Conservation (phyloP, 306 rosid species). For the Vicia faba region DNA sequence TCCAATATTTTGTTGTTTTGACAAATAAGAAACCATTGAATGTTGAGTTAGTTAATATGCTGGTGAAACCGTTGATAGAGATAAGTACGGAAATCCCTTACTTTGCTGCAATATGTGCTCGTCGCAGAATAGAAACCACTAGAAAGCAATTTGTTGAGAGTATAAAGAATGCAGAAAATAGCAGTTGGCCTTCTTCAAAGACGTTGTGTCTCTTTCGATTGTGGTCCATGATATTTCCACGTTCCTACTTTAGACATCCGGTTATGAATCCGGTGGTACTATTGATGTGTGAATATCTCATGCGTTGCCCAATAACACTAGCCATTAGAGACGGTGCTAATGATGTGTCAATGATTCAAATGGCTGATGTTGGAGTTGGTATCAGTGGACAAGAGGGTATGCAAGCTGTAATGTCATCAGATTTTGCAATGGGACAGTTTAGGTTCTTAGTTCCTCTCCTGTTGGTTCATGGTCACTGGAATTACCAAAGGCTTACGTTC, state of each 20-base stretch:
- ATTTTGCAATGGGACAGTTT: conserved; percentile 97
- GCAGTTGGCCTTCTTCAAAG: conserved; percentile 90
- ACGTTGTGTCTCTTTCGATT: conserved; percentile 80
- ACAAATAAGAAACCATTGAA: conserved; percentile 71
- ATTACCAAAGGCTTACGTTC: conserved; percentile 92
- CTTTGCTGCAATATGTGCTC: conserved; percentile 96
- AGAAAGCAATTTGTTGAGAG: conserved; percentile 67
- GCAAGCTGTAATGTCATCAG: conserved; percentile 99
- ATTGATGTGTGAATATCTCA: conserved; percentile 85
- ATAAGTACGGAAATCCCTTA: conserved; percentile 88
- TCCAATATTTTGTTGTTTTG: conserved; percentile 88
- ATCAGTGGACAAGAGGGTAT: conserved; percentile 99
- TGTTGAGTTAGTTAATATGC: conserved; percentile 61
- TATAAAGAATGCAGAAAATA: conserved; percentile 72
- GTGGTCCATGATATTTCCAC: conserved; percentile 88
- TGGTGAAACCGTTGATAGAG: conserved; percentile 86
- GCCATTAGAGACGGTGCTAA: conserved; percentile 98
- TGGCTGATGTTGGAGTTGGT: conserved; percentile 99
- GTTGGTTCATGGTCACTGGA: conserved; percentile 97
- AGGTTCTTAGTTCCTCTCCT: conserved; percentile 86
- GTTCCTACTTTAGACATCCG: conserved; percentile 87
- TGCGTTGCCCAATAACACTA: conserved; percentile 76
- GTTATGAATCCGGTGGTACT: conserved; percentile 82
- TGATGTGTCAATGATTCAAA: conserved; percentile 98
- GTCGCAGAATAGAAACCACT: conserved; percentile 68